These are phyloP conservation scores for Lophium mytilinum DNA, from an alignment of 495 filamentous ascomycete genomes.

Conservation along the genomic window DNA sequence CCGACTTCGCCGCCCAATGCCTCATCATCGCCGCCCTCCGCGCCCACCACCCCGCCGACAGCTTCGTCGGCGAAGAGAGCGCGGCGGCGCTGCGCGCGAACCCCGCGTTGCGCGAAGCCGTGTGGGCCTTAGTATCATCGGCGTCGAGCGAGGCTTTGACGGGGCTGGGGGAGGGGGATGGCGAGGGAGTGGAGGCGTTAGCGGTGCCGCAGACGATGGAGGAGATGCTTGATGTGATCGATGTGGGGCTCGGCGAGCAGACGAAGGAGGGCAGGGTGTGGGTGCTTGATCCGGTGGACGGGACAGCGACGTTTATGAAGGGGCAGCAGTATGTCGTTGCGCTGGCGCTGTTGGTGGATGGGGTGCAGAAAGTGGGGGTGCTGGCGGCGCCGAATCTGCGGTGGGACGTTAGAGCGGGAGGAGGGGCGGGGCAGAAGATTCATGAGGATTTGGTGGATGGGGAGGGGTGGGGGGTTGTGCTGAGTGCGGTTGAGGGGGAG, in stretches of 20 bases:
- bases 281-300: conserved; percentile 68
- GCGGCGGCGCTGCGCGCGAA: conserved; percentile 17
- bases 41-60: conserved; percentile 16
- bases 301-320: conserved; percentile 56
- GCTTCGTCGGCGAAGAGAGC: conserved; percentile 25
- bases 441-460: conserved; percentile 43
- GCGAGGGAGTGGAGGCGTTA: conserved; percentile 1
- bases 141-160: conserved; percentile 6
- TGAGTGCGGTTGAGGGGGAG: conserved; percentile 48
- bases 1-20: conserved; percentile 27
- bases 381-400: conserved; percentile 51
- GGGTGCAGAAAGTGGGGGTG: conserved; percentile 43
- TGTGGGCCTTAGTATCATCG: conserved; percentile 23
- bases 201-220: conserved; percentile 41
- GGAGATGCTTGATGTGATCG: conserved; percentile 54
- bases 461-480: conserved; percentile 46
- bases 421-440: conserved; percentile 22
- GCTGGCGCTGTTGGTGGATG: conserved; percentile 46
- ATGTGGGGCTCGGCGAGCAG: conserved; percentile 43
- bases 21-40: conserved; percentile 21
- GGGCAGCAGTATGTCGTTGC: conserved; percentile 59
- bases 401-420: conserved; percentile 20
- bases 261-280: conserved; percentile 37
- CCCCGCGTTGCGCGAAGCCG: conserved; percentile 6
- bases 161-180: conserved; percentile 25